Base-by-base conservation (phyloP, 768 basidiomycete species). In the Cantharellus anzutake region DNA sequence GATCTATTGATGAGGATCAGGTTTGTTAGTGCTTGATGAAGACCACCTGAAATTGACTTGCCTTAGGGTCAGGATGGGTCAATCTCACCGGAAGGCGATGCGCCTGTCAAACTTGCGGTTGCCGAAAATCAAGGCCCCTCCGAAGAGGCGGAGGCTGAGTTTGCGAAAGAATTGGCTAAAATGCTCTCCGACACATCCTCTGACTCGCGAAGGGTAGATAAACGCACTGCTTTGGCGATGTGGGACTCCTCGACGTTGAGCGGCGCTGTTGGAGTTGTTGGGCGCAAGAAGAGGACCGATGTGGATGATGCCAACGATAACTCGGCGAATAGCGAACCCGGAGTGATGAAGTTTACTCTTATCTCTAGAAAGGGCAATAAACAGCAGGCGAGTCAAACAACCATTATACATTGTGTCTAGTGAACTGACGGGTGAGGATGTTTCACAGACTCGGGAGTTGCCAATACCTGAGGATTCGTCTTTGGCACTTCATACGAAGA, bases 111-210 rank as follows among this genome's bases (percentile, higher is more conserved):
- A 16, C 56, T 60, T 34, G 82, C 38, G 71, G 76, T 38, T 7
- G 80, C 84, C 64, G 89, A 92, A 66, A 74, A 76, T 60, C 73
- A 88, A 44, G 90, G 89, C 4, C 86, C 88, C 1, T 81, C 85
- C 4, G 84, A 89, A 64, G 91, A 93, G 67, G 90, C 86, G 20
- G 87, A 94, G 53, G 86, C 82, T 2, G 94, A 93, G 41, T 99
- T 99, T 66, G 87, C 84, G 4, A 90, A 90, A 68, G 96, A 98
- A 68, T 78, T 99, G 20, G 91, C 94, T 2, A 97, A 87, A 72
- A 82, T 99, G 73, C 82, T 97, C 55, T 90, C 87, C 0, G 90
- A 94, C 65, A 83, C 80, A 14, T 86, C 89, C 16, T 71, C 78
- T 0, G 90, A 96, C 64, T 79, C 84, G 2, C 76, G 89, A 64